phyloP scores from a whole-genome alignment of 495 filamentous ascomycete genomes.

The Endocarpon pusillum region DNA sequence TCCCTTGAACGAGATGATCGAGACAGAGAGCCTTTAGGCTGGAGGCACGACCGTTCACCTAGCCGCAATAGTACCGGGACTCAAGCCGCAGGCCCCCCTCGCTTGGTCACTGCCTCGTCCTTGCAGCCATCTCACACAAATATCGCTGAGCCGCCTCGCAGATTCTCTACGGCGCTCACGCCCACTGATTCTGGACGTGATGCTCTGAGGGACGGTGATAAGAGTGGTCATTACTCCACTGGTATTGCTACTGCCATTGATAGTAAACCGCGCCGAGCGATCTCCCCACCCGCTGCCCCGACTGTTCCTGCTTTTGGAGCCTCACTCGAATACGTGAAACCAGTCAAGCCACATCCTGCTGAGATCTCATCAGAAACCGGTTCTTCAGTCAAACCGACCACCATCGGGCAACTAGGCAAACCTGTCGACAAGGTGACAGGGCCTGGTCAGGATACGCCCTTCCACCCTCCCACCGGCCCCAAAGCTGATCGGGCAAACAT shows the following conservation, averaged over 20 bases:
- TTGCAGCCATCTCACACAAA: too few relatives aligned
- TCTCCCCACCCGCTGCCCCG: slow-evolving; percentile 63
- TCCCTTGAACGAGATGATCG: slow-evolving; percentile 32
- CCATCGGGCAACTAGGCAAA: slow-evolving; percentile 5
- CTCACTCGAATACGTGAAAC: slow-evolving; percentile 15
- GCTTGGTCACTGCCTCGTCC: too few relatives aligned
- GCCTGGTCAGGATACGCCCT: slow-evolving; percentile 3
- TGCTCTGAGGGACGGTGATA: slow-evolving; percentile 24
- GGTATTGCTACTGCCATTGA: slow-evolving; percentile 27
- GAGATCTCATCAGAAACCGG: slow-evolving; percentile 18
- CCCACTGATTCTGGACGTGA: slow-evolving; percentile 16
- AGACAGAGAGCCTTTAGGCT: slow-evolving; percentile 41
- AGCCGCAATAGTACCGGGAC: slow-evolving; percentile 26
- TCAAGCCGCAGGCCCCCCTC: slow-evolving; percentile 5
- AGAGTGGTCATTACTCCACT: slow-evolving; percentile 19
- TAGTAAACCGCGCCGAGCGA: slow-evolving; percentile 19
- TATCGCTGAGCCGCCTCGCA: slow-evolving; percentile 24
- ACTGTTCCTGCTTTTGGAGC: slow-evolving; percentile 74
- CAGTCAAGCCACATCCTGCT: slow-evolving; percentile 19
- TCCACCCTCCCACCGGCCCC: slow-evolving; percentile 23
- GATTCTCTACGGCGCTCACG: slow-evolving; percentile 5
- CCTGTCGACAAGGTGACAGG: not conserved
- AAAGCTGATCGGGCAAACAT: slow-evolving; percentile 19
- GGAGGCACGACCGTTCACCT: slow-evolving; percentile 32
- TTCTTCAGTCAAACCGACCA: slow-evolving; percentile 15